phyloP scores from a whole-genome alignment of 345 rosid species.

The Alliaria petiolata region DNA sequence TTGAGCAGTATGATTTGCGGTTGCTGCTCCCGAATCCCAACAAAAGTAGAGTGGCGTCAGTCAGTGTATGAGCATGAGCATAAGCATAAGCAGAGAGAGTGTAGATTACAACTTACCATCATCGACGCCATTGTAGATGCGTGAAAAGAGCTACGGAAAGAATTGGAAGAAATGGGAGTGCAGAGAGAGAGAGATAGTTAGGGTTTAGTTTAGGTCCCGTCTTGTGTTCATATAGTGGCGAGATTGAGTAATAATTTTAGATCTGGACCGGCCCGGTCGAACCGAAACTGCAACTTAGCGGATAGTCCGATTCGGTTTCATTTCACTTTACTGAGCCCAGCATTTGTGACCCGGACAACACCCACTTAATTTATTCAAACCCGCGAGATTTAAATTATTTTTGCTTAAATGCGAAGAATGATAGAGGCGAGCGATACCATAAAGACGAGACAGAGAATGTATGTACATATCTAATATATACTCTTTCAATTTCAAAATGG shows the following conservation, averaged over 20 bases:
- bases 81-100: background rate
- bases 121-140: conserved; percentile 44
- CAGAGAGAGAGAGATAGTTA: conserved; percentile 15
- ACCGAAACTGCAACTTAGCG: background rate
- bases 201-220: conserved; percentile 34
- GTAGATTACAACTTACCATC: conserved; percentile 34
- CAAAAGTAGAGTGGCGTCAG: background rate
- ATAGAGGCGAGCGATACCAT: too few relatives aligned
- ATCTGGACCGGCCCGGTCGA: conserved; percentile 26
- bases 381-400: background rate
- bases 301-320: background rate
- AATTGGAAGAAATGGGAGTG: background rate
- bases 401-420: too few relatives aligned
- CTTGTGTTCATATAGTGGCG: conserved; percentile 4
- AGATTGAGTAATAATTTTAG: conserved; percentile 7
- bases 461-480: too few relatives aligned
- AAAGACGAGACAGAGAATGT: too few relatives aligned
- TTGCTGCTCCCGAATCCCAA: conserved; percentile 54
- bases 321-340: background rate
- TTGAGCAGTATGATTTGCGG: conserved; percentile 97
- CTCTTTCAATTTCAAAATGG: too few relatives aligned
- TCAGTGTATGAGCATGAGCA: background rate
- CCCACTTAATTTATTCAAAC: background rate
- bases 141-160: conserved; percentile 3
- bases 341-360: background rate